Evolutionary conservation across 352 stramenopile species (phyloP).

Genomic region (Globisporangium polare): DNA sequence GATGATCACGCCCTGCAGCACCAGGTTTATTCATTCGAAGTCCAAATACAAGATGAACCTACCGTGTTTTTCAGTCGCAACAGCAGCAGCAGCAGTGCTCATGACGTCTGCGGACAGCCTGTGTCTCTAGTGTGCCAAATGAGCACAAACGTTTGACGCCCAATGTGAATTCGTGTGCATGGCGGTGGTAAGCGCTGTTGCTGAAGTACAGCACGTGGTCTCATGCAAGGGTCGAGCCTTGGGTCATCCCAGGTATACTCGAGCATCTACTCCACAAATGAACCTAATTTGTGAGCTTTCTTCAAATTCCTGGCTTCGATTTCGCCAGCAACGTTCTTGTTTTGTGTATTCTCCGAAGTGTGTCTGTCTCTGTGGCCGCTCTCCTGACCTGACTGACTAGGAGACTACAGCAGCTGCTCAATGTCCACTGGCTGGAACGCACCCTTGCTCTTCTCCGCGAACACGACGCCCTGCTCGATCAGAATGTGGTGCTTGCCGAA

Average conservation of each 20-base stretch:
- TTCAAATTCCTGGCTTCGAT: too few relatives aligned
- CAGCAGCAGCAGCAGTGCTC: conserved; percentile 5
- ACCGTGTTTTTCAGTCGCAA: too few relatives aligned
- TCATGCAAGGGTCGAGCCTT: background rate
- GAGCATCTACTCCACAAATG: too few relatives aligned
- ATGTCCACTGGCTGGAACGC: conserved; percentile 72
- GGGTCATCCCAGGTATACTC: too few relatives aligned
- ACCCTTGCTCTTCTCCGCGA: conserved; percentile 59
- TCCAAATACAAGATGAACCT: background rate
- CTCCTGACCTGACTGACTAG: background rate
- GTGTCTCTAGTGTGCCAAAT: background rate
- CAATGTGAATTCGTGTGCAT: too few relatives aligned
- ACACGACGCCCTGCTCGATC: conserved; percentile 83
- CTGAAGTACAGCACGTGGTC: background rate
- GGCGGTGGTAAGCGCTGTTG: too few relatives aligned
- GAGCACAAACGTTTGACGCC: background rate
- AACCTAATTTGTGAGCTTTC: too few relatives aligned
- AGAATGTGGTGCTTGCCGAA: conserved; percentile 82
- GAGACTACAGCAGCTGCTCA: conserved; percentile 53
- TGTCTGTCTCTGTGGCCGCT: too few relatives aligned
- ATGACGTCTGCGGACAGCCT: background rate
- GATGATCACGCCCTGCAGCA: conserved; percentile 72
- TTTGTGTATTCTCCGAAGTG: background rate
- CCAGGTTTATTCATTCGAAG: background rate
- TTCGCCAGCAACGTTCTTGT: too few relatives aligned